phyloP scores from a whole-genome alignment of 352 stramenopile genomes.

The Phytophthora citrophthora region DNA sequence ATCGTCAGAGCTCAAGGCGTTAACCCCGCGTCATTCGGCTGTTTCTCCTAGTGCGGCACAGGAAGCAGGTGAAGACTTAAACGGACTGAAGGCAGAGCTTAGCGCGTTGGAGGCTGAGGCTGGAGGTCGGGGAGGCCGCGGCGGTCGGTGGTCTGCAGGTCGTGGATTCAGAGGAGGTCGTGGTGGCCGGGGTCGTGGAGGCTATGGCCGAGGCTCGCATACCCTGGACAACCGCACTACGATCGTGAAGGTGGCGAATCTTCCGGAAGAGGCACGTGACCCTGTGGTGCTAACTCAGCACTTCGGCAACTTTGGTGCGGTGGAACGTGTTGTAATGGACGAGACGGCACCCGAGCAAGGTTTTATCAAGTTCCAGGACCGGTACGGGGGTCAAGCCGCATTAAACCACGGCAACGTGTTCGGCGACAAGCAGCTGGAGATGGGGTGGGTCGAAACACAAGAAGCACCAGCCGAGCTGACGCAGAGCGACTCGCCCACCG shows the following conservation, averaged over 20 bases:
- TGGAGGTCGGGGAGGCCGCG: conserved; percentile 39
- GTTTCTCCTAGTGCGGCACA: conserved; percentile 27
- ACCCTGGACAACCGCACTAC: conserved; percentile 87
- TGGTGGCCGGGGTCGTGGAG: conserved; percentile 54
- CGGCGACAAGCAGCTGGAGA: conserved; percentile 60
- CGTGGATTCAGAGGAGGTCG: conserved; percentile 61
- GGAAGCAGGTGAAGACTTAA: conserved; percentile 32
- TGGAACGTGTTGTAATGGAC: conserved; percentile 80
- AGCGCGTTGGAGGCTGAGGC: conserved; percentile 68
- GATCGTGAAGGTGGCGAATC: conserved; percentile 79
- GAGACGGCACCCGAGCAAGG: conserved; percentile 42
- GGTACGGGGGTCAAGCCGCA: conserved; percentile 75
- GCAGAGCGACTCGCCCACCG: conserved; percentile 26
- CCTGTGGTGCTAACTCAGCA: conserved; percentile 83
- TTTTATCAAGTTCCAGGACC: conserved; percentile 88
- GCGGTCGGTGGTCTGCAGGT: conserved; percentile 45
- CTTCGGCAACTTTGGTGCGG: conserved; percentile 85
- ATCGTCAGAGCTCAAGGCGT: conserved; percentile 69
- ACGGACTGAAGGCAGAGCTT: conserved; percentile 68
- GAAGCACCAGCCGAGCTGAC: conserved; percentile 58
- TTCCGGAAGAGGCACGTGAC: conserved; percentile 80
- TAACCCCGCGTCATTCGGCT: conserved; percentile 45
- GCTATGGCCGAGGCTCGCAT: conserved; percentile 56
- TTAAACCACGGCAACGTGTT: conserved; percentile 66
- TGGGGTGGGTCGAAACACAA: conserved; percentile 70